These are phyloP conservation scores for Carex kokanica DNA, from an alignment of 176 grass and related monocot species.

Conservation along the genomic window DNA sequence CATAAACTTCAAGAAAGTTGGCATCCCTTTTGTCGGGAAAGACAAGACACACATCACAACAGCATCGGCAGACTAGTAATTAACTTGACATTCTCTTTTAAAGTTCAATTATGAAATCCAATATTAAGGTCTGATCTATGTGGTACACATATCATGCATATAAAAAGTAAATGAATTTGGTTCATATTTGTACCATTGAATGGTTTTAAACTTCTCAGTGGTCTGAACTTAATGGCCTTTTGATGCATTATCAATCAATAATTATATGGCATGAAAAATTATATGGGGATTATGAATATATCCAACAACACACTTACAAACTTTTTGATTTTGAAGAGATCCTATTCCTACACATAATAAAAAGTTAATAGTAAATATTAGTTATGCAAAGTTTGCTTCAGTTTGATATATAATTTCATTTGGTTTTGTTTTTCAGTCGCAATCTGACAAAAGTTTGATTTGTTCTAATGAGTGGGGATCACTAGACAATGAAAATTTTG, in stretches of 20 bases:
- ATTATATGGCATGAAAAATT: background rate
- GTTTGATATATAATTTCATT: background rate
- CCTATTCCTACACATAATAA: too few species aligned
- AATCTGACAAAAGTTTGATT: background rate
- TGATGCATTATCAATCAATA: background rate
- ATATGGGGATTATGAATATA: background rate
- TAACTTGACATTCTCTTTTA: background rate
- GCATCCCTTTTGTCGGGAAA: too few species aligned
- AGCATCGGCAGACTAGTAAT: background rate
- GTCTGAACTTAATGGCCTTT: background rate
- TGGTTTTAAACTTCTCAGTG: background rate
- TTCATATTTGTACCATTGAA: background rate
- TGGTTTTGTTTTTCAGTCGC: background rate
- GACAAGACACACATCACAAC: too few species aligned
- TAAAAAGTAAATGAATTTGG: background rate
- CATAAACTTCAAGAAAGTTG: too few species aligned
- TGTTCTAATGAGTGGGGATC: background rate
- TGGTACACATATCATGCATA: background rate
- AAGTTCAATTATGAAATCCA: background rate
- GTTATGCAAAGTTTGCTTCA: background rate
- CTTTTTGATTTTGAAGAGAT: background rate
- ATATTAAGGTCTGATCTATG: background rate
- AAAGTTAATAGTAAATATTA: background rate
- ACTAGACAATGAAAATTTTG: background rate
- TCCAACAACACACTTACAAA: background rate